Percentiles rank a stretch among this genome's conserved stretches.
These are phyloP conservation scores for Talaromyces sp. DNA, from an alignment of 2,329 filamentous ascomycete genomes.

Conservation along the genomic window DNA sequence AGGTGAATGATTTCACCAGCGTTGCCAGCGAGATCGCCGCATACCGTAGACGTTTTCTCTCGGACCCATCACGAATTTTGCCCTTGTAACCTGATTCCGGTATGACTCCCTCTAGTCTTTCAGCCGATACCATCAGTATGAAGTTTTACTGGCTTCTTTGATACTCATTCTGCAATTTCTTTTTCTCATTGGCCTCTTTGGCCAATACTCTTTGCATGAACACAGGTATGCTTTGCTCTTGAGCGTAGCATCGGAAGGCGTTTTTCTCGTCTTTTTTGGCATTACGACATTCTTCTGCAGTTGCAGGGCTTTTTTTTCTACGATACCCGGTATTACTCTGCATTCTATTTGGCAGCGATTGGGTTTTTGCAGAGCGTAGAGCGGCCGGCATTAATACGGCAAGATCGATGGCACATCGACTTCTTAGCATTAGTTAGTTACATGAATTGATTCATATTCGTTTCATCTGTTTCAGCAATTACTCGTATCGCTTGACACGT, in stretches of 20 bases:
- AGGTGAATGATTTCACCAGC: conserved; percentile 46
- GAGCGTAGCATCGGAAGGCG: conserved; percentile 18
- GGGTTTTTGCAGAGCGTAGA: neutral
- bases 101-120: conserved; percentile 4
- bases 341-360: neutral
- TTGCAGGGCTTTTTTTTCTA: neutral
- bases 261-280: conserved; percentile 13
- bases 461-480: conserved; percentile 10
- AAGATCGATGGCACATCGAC: neutral
- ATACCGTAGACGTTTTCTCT: conserved; percentile 47
- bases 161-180: conserved; percentile 10
- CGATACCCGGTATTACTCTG: neutral
- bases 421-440: neutral
- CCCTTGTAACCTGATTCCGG: conserved; percentile 34
- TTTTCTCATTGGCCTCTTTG: conserved; percentile 13
- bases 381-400: conserved; percentile 1
- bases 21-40: conserved; percentile 46
- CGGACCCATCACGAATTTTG: conserved; percentile 42
- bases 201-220: conserved; percentile 10
- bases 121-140: neutral
- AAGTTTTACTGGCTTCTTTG: neutral
- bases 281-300: neutral
- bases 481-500: conserved; percentile 1
- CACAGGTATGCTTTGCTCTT: conserved; percentile 14
- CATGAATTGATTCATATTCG: neutral